Percentiles rank a stretch among this genome's conserved stretches.
Evolutionary conservation across 345 rosid species (phyloP).

Genomic region (Mangifera indica): DNA sequence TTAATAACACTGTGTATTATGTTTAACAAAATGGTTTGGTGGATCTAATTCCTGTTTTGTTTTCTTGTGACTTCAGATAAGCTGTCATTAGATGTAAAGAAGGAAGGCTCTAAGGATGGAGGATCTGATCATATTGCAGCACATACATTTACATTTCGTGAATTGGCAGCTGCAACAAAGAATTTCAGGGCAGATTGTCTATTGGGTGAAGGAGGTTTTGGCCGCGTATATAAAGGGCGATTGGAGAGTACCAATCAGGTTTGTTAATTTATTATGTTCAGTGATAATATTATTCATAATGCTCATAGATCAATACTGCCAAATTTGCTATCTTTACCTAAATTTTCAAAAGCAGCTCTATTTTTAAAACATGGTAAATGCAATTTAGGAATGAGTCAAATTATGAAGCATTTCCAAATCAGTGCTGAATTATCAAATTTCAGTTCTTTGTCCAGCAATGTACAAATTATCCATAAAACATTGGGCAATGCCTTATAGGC

Average conservation of each 20-base stretch:
- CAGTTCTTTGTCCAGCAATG: not conserved
- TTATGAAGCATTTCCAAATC: not conserved
- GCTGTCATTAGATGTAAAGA: conserved; percentile 27
- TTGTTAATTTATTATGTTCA: conserved; percentile 13
- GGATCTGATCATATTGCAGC: conserved; percentile 56
- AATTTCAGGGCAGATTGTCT: conserved; percentile 67
- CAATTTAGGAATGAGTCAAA: not conserved
- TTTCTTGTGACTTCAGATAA: conserved; percentile 36
- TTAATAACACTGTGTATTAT: not conserved
- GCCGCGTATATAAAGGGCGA: conserved; percentile 65
- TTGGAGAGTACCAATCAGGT: conserved; percentile 64
- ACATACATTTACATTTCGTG: conserved; percentile 61
- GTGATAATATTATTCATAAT: not conserved
- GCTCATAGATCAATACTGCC: not conserved
- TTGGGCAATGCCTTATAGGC: not conserved
- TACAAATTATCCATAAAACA: not conserved
- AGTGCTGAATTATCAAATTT: not conserved
- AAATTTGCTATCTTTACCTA: not conserved
- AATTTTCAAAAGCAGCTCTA: not conserved
- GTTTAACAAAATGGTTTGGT: not conserved
- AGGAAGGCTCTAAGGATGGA: conserved; percentile 46
- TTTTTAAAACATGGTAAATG: not conserved
- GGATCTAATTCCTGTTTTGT: conserved; percentile 10
- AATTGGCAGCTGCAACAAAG: conserved; percentile 64
- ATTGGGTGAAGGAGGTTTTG: conserved; percentile 76